Evolutionary conservation across 1,284 basidiomycete species (phyloP), one percentile per base, ranked within the genome.

Genomic region (Fomitopsis pinicola): DNA sequence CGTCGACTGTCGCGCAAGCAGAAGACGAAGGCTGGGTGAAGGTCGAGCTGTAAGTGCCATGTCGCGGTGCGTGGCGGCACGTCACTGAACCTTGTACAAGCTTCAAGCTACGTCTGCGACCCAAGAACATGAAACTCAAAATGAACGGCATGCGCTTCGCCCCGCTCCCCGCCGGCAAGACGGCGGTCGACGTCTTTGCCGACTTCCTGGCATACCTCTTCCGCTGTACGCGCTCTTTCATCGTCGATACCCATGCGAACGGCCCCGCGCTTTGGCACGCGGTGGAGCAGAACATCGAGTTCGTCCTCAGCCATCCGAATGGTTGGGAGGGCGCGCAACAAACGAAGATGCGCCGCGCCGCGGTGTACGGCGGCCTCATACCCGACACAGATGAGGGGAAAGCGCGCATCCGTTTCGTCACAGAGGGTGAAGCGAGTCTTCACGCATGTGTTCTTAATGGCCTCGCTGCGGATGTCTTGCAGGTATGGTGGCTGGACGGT

Each of bases 251-350:
- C 9, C 88, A 92, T 68, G 88, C 86, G 12, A 86, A 87, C 64
- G 88, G 88, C 0, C 75, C 76, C 28, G 75, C 79, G 19, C 73
- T 91, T 1, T 91, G 89, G 88, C 80, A 78, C 28, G 78, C 82
- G 5, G 82, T 91, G 36, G 86, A 90, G 68, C 69, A 80, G 42
- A 80, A 85, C 67, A 80, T 89, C 52, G 85, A 91, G 67, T 84
- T 91, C 64, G 87, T 92, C 6, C 75, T 91, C 52, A 86, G 84
- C 52, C 89, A 91, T 71, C 89, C 90, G 12, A 92, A 91, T 66
- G 89, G 89, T 8, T 92, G 89, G 89, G 89, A 91, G 68, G 89
- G 89, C 19, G 86, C 87, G 1, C 89, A 91, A 68, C 90, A 92
- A 70, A 84, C 85, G 42, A 86, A 84, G 72, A 89, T 91, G 86